These are phyloP conservation scores for Phaffomyces thermotolerans DNA, from an alignment of 805 yeast species.

Conservation along the genomic window DNA sequence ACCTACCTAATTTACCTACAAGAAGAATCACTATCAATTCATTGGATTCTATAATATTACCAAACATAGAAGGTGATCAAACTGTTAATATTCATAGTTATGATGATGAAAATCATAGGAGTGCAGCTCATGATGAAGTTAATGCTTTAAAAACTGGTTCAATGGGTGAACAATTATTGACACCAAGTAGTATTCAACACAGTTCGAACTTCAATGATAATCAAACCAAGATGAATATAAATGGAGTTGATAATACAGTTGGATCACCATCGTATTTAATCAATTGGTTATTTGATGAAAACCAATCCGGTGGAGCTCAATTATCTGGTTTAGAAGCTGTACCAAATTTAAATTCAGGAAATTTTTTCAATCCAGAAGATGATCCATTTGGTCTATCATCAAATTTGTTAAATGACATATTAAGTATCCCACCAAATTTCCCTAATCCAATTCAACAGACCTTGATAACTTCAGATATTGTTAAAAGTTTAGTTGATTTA, in stretches of 20 bases:
- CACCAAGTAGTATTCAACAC: neutral
- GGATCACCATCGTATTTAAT: slow-evolving; percentile 20
- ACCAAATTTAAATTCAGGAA: slow-evolving; percentile 17
- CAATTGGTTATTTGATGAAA: slow-evolving; percentile 24
- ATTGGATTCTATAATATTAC: slow-evolving; percentile 22
- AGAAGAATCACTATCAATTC: slow-evolving; percentile 19
- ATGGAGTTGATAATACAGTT: slow-evolving; percentile 7
- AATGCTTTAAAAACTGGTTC: slow-evolving; percentile 16
- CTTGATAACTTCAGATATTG: slow-evolving; percentile 19
- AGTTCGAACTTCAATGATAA: too few species aligned
- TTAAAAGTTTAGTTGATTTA: slow-evolving; percentile 10
- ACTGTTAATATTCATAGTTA: slow-evolving; percentile 19
- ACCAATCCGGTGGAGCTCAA: slow-evolving; percentile 8
- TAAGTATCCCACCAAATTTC: slow-evolving; percentile 25
- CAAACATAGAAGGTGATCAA: slow-evolving; percentile 18
- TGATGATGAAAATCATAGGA: slow-evolving; percentile 16
- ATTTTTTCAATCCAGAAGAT: slow-evolving; percentile 24
- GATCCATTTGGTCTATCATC: slow-evolving; percentile 26
- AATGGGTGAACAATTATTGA: slow-evolving; percentile 3
- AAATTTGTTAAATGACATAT: slow-evolving; percentile 21
- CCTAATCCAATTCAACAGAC: slow-evolving; percentile 25
- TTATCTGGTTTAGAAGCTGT: slow-evolving; percentile 8
- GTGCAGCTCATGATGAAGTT: slow-evolving; percentile 25
- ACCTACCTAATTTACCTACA: neutral
- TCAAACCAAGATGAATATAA: neutral